Percentiles rank a stretch among this genome's conserved stretches.
These are phyloP conservation scores for Viola odorata DNA, from an alignment of 345 rosid species.

Conservation along the genomic window DNA sequence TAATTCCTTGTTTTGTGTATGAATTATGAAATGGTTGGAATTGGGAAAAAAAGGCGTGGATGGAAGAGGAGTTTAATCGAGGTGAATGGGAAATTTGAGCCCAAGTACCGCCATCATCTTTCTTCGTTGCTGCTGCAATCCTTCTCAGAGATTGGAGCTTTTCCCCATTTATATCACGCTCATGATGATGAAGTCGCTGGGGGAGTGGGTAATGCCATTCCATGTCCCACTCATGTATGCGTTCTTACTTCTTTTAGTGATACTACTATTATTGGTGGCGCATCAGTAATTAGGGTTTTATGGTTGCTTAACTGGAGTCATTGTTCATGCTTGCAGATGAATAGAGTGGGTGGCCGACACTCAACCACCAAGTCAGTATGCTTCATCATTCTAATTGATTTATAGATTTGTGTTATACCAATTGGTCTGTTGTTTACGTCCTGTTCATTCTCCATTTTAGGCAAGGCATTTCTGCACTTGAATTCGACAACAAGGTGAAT, in stretches of 20 bases:
- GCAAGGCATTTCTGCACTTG: slow-evolving; percentile 57
- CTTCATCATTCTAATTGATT: neutral
- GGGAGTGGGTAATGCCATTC: slow-evolving; percentile 3
- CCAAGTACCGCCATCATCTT: slow-evolving; percentile 47
- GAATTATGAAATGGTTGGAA: neutral
- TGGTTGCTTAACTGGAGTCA: neutral
- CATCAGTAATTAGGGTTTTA: neutral
- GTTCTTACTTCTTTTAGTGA: neutral
- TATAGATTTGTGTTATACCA: neutral
- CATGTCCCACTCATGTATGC: slow-evolving; percentile 57
- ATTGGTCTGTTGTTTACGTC: neutral
- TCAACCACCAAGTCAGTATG: neutral
- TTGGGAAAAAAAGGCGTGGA: slow-evolving; percentile 19
- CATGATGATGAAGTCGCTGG: slow-evolving; percentile 12
- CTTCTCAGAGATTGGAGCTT: slow-evolving; percentile 60
- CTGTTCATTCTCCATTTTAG: slow-evolving; percentile 26
- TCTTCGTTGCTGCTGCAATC: slow-evolving; percentile 55
- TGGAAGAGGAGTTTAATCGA: slow-evolving; percentile 62
- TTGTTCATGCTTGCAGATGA: neutral
- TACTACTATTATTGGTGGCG: neutral
- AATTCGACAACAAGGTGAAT: slow-evolving; percentile 79
- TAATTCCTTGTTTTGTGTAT: neutral
- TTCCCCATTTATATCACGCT: slow-evolving; percentile 54
- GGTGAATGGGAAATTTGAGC: slow-evolving; percentile 49
- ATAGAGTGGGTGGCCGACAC: neutral